Base-by-base conservation (phyloP, 345 rosid species). In the Gynandropsis gynandra region DNA sequence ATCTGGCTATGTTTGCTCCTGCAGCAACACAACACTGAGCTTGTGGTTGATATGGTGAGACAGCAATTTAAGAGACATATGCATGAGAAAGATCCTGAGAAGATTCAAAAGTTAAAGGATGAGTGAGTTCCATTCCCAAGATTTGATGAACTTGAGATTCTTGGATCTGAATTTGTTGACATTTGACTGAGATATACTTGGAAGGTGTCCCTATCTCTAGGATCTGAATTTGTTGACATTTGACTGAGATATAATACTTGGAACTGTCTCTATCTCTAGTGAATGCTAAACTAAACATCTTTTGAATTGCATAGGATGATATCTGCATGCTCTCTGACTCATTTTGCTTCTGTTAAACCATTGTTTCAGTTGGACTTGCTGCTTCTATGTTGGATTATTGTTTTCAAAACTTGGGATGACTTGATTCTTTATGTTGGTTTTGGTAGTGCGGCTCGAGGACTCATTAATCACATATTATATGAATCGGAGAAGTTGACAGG, bases 381-480 rank as follows among this genome's bases (percentile, higher is more conserved):
- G 8, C 44, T 40, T 8, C 4, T 21, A 17, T 40, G 42, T 11
- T 44, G 7, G 12, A 18, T 27, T 15, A 20, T 29, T 41, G 9
- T 47, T 24, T 53, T 16, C 27, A 29, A 47, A 18, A 50, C 42
- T 42, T 34, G 48, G 37, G 38, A 39, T 52, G 47, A 53, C 51
- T 19, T 16, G 24, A 14, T 16, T 1, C 3, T 42, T 24, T 27
- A 18, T 66, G 38, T 27, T 59, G 53, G 40, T 62, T 15, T 57
- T 68, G 68, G 74, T 80, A 93, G 99, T 54, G 99, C 95, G 5
- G 99, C 99, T 16, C 77, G 97, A 54, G 97, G 95, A 61, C 97
- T 87, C 54, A 80, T 87, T 66, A 87, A 92, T 67, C 98, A 92
- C 69, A 85, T 87, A 48, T 73, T 92, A 32, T 73, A 76, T 0